Conservation (phyloP, 2,329 filamentous ascomycete species). For the Cryphonectria carpinicola region DNA sequence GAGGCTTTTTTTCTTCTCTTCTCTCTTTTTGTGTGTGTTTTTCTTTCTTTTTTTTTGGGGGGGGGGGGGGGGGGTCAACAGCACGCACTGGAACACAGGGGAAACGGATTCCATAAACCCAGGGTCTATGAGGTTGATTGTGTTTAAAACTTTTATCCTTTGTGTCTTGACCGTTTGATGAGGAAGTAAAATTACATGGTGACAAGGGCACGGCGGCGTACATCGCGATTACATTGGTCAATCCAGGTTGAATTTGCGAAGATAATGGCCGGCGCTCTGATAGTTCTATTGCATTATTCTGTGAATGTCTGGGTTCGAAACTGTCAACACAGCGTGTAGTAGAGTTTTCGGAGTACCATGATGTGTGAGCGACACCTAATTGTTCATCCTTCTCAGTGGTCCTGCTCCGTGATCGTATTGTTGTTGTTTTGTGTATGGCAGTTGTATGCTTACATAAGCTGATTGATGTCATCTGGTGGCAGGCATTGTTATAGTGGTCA, state of each 20-base stretch:
- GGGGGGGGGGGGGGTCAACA: constrained; percentile 4
- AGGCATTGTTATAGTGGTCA: background rate
- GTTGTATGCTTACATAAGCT: constrained; percentile 14
- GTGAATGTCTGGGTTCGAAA: background rate
- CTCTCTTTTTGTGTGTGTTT: background rate
- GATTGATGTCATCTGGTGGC: constrained; percentile 19
- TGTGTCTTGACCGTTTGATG: constrained; percentile 12
- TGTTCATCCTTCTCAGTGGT: background rate
- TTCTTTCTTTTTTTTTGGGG: background rate
- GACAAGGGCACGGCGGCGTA: constrained; percentile 23
- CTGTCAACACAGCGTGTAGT: background rate
- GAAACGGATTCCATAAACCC: constrained; percentile 24
- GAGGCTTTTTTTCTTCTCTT: background rate
- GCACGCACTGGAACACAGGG: constrained; percentile 8
- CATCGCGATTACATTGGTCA: constrained; percentile 29
- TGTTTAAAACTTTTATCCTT: constrained; percentile 21
- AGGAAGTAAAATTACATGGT: constrained; percentile 19
- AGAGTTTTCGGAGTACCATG: background rate
- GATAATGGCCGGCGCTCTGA: background rate
- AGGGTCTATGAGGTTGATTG: constrained; percentile 11
- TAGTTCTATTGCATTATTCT: background rate
- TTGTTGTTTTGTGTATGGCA: background rate
- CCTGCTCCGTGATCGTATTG: background rate
- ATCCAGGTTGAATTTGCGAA: constrained; percentile 9
- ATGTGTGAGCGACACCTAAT: background rate